phyloP scores from a whole-genome alignment of 768 basidiomycete species.

The Chalciporus sphaerocephalus region DNA sequence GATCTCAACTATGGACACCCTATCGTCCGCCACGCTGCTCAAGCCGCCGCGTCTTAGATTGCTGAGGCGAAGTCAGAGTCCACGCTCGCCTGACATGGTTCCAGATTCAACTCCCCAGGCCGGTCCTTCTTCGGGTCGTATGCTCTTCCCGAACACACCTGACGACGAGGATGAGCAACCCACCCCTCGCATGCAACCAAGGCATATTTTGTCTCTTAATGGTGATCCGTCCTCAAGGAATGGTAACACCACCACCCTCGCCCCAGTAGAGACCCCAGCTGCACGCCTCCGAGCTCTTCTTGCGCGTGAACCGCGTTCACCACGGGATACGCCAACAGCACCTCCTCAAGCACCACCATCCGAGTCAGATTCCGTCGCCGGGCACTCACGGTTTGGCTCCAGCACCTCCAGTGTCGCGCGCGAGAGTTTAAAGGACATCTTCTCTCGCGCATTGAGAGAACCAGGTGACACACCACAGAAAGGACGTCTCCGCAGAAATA shows the following conservation, averaged over 20 bases:
- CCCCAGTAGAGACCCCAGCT: constrained; percentile 46
- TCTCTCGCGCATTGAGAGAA: constrained; percentile 61
- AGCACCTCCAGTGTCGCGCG: constrained; percentile 46
- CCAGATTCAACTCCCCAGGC: constrained; percentile 22
- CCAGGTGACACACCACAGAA: constrained; percentile 64
- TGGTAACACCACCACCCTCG: constrained; percentile 8
- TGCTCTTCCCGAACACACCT: constrained; percentile 7
- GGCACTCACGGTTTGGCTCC: constrained; percentile 17
- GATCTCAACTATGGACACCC: constrained; percentile 19
- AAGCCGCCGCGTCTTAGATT: constrained; percentile 25
- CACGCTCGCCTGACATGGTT: constrained; percentile 6
- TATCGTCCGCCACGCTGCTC: constrained; percentile 9
- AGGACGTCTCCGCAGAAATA: constrained; percentile 47
- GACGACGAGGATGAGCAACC: constrained; percentile 30
- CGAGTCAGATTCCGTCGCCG: constrained; percentile 23
- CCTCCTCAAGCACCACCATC: constrained; percentile 24
- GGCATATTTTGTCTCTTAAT: constrained; percentile 16
- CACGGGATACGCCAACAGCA: constrained; percentile 26
- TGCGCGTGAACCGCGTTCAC: constrained; percentile 44
- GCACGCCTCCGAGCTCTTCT: constrained; percentile 62
- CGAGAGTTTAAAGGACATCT: constrained; percentile 59
- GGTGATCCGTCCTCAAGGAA: constrained; percentile 1
- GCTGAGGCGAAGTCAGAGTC: constrained; percentile 18
- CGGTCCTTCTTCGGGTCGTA: constrained; percentile 16
- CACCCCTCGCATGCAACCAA: constrained; percentile 27